Percentiles rank a stretch among this genome's conserved stretches.
Conservation (phyloP, 768 basidiomycete species). For the Calocybe cyanea region DNA sequence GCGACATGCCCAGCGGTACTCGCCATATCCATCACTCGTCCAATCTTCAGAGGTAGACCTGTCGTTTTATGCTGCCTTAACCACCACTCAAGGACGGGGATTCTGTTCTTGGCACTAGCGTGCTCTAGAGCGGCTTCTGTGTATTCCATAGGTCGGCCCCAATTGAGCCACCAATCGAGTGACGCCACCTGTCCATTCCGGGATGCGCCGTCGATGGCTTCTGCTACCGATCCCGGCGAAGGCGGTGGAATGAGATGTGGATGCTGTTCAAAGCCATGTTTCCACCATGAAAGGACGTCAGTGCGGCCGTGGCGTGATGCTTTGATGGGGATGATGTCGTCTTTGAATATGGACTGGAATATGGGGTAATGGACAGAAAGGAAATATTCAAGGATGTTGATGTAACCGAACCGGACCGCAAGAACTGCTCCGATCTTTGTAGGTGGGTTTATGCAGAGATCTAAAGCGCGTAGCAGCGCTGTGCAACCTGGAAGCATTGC, state of each 20-base stretch:
- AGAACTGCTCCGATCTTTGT: constrained; percentile 66
- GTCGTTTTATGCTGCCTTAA: constrained; percentile 47
- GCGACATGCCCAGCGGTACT: constrained; percentile 73
- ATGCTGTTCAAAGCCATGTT: constrained; percentile 56
- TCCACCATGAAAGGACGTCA: constrained; percentile 80
- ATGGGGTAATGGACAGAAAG: constrained; percentile 59
- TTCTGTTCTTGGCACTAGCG: constrained; percentile 73
- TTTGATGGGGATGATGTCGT: constrained; percentile 70
- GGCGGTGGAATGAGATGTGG: constrained; percentile 58
- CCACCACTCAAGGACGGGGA: constrained; percentile 86
- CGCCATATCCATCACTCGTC: constrained; percentile 83
- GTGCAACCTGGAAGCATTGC: constrained; percentile 68
- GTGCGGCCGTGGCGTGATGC: constrained; percentile 75
- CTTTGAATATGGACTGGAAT: constrained; percentile 62
- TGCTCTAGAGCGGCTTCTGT: constrained; percentile 77
- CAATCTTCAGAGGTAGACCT: constrained; percentile 69
- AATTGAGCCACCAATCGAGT: constrained; percentile 78
- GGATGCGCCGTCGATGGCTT: constrained; percentile 78
- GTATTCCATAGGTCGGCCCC: constrained; percentile 65
- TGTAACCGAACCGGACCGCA: constrained; percentile 71
- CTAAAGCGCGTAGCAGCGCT: constrained; percentile 54
- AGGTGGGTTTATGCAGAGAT: constrained; percentile 53
- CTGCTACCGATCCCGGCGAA: constrained; percentile 49
- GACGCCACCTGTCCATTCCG: constrained; percentile 70
- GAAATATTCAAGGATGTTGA: constrained; percentile 72